phyloP scores from a whole-genome alignment of 2,329 filamentous ascomycete genomes.

The Xylariaceae sp. region DNA sequence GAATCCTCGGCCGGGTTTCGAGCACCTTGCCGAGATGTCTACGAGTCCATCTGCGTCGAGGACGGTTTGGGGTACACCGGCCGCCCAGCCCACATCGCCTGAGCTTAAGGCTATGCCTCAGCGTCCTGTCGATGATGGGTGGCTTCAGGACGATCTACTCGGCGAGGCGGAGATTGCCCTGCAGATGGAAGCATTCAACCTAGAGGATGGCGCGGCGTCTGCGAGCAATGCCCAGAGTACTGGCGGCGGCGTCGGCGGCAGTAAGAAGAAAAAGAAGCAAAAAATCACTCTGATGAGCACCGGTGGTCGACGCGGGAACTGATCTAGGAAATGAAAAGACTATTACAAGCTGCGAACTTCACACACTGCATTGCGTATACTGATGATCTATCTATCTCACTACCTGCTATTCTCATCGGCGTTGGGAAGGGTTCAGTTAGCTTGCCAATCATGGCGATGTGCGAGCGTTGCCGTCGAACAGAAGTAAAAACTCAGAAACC shows the following conservation, averaged over 20 bases:
- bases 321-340: neutral
- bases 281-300: conserved; percentile 72
- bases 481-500: too few species aligned
- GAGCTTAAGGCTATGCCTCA: conserved; percentile 42
- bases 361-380: too few species aligned
- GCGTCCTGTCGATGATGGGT: conserved; percentile 66
- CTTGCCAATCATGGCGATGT: too few species aligned
- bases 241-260: conserved; percentile 28
- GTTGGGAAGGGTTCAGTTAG: too few species aligned
- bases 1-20: conserved; percentile 58
- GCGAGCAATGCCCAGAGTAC: conserved; percentile 20
- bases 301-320: conserved; percentile 41
- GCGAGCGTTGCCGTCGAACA: too few species aligned
- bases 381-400: too few species aligned
- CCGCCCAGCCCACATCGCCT: conserved; percentile 55
- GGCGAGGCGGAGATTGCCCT: conserved; percentile 54
- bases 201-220: conserved; percentile 27
- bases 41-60: conserved; percentile 72
- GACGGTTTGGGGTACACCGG: conserved; percentile 91
- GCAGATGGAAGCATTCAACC: conserved; percentile 53
- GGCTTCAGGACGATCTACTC: conserved; percentile 75
- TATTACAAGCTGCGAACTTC: too few species aligned
- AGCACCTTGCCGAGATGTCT: conserved; percentile 69
- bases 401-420: too few species aligned
- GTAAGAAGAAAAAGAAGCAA: conserved; percentile 66